Conservation (phyloP, 2,329 filamentous ascomycete genomes). For the Ambrosiella xylebori region DNA sequence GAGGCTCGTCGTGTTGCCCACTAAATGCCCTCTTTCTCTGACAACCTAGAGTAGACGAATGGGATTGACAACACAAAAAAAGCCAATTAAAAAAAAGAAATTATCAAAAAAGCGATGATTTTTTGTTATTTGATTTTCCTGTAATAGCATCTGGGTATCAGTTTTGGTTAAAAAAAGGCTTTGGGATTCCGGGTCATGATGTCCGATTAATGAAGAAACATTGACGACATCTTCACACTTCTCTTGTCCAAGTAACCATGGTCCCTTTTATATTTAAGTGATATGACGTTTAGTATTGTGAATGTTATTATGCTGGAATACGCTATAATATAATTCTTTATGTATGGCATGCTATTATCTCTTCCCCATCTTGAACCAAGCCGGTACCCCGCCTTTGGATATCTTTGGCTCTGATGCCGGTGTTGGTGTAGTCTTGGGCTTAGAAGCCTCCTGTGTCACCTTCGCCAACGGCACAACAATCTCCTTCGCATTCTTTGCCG, state of each 20-base stretch:
- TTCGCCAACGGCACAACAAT: constrained; percentile 42
- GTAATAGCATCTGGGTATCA: neutral
- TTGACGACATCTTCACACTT: neutral
- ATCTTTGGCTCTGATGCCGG: constrained; percentile 14
- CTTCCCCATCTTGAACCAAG: constrained; percentile 59
- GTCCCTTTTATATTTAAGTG: neutral
- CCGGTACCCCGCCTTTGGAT: constrained; percentile 33
- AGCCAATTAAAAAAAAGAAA: constrained; percentile 11
- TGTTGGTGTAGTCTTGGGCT: constrained; percentile 18
- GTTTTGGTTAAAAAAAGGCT: neutral
- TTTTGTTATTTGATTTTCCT: neutral
- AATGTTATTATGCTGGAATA: neutral
- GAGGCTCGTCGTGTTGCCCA: constrained; percentile 61
- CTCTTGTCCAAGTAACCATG: neutral
- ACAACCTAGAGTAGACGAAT: neutral
- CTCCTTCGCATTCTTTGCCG: constrained; percentile 45
- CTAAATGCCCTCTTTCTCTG: constrained; percentile 25
- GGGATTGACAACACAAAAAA: constrained; percentile 13
- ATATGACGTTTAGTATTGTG: neutral
- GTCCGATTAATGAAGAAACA: constrained; percentile 3
- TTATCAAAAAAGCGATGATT: constrained; percentile 2
- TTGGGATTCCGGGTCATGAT: constrained; percentile 2
- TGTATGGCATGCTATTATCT: constrained; percentile 29
- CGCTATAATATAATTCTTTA: neutral
- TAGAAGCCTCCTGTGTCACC: constrained; percentile 20